A percentile compares a stretch with the other conserved stretches of the same genome.
These are phyloP conservation scores for Calonectria crousiana DNA, from an alignment of 2,329 filamentous ascomycete species.

Conservation along the genomic window DNA sequence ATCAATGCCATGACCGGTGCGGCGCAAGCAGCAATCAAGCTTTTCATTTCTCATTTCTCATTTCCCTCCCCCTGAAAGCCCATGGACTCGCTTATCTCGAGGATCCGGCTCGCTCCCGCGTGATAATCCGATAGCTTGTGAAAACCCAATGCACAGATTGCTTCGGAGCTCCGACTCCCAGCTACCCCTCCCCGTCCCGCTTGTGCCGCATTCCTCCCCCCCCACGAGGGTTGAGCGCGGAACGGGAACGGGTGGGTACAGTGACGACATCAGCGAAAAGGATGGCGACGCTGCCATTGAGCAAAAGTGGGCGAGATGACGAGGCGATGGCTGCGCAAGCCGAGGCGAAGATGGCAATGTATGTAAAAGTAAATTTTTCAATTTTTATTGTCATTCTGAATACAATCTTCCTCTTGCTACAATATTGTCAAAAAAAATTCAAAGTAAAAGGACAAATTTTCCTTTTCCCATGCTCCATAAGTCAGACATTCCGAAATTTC, in stretches of 20 bases:
- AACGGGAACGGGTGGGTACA: background rate
- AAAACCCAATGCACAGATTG: conserved; percentile 3
- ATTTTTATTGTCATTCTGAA: background rate
- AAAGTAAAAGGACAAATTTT: background rate
- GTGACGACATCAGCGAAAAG: conserved; percentile 21
- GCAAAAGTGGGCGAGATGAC: background rate
- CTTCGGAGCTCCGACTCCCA: conserved; percentile 10
- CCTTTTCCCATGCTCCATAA: background rate
- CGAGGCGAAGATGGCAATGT: background rate
- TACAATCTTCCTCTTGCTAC: background rate
- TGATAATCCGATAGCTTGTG: conserved; percentile 1
- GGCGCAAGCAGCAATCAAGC: background rate
- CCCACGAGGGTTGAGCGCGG: background rate
- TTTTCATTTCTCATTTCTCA: background rate
- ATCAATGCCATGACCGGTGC: background rate
- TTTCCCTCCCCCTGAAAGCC: background rate
- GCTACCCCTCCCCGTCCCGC: conserved; percentile 15
- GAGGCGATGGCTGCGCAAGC: background rate
- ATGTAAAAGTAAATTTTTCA: background rate
- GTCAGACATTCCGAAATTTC: background rate
- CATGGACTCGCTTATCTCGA: conserved; percentile 13
- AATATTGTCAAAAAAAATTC: background rate
- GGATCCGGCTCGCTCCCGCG: conserved; percentile 1
- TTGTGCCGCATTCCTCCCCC: background rate
- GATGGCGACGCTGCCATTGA: conserved; percentile 5